These are phyloP conservation scores for Caloboletus firmus DNA, from an alignment of 1,284 basidiomycete species.

Conservation along the genomic window DNA sequence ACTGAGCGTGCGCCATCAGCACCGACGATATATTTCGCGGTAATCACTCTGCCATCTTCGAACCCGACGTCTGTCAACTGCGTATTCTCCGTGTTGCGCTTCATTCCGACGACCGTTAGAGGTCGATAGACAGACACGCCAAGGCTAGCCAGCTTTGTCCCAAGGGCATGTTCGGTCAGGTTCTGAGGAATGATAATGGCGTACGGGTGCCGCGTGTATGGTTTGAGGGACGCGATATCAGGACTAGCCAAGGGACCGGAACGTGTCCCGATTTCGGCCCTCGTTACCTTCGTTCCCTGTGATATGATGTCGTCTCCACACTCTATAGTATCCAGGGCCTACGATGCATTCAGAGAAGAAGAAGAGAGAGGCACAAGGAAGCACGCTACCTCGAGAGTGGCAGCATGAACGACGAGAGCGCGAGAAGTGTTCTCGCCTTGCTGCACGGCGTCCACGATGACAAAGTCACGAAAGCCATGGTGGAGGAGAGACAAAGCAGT, in stretches of 20 bases:
- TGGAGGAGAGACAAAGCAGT: slow-evolving; percentile 31
- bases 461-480: slow-evolving; percentile 45
- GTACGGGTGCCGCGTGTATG: slow-evolving; percentile 48
- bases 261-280: slow-evolving; percentile 36
- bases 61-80: slow-evolving; percentile 45
- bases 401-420: slow-evolving; percentile 45
- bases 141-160: slow-evolving; percentile 35
- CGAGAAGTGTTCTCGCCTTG: slow-evolving; percentile 40
- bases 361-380: too few species aligned
- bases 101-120: slow-evolving; percentile 31
- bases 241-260: slow-evolving; percentile 29
- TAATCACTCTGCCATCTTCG: slow-evolving; percentile 48
- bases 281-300: slow-evolving; percentile 38
- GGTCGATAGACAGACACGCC: slow-evolving; percentile 28
- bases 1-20: slow-evolving; percentile 57
- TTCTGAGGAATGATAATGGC: slow-evolving; percentile 47
- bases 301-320: slow-evolving; percentile 44
- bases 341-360: neutral
- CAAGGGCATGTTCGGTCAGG: slow-evolving; percentile 46
- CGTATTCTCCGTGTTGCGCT: slow-evolving; percentile 22
- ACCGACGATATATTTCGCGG: slow-evolving; percentile 50
- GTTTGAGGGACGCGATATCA: slow-evolving; percentile 36
- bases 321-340: slow-evolving; percentile 45
- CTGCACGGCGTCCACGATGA: slow-evolving; percentile 46
- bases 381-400: slow-evolving; percentile 40